Evolutionary conservation across 2,329 filamentous ascomycete species (phyloP), one percentile per base, ranked within the genome.

Genomic region (Pleoardoris graminearum): DNA sequence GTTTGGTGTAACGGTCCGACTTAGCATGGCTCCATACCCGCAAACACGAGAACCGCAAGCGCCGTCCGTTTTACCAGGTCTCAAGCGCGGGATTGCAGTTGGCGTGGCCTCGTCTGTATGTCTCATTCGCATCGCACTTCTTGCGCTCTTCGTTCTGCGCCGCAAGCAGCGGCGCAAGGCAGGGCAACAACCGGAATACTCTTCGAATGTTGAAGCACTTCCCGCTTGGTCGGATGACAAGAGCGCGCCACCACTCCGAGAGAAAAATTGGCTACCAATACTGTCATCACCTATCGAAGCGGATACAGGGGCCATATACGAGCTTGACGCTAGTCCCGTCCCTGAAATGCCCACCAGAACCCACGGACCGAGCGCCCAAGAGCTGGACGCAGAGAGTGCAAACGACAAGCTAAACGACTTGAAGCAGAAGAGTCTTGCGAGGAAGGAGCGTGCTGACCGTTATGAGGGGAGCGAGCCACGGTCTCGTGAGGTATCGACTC

Each of bases 1-100:
- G 7, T 17, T 21, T 32, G 39, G 25, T 43, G 7, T 11, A 16
- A n/a, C 11, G 7, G 4, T 29, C 12, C 25, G 22, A 19, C 16
- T 43, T 11, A 45, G 39, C 27, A 53, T 53, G 51, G 51, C 51
- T 41, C 39, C 51, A n/a, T 27, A 19, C 4, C 27, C 47, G 10
- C 27, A 41, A 46, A 32, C 33, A 19, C 16, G 42, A 17, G 29
- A 38, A n/a, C 27, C 21, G 35, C 29, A 53, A 22, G 11, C 16
- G 11, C 16, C 45, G n/a, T 37, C 48, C 8, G 53, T 55, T 3
- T 56, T 68, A n/a, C 65, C 65, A 12, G 65, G 65, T 7, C 65
- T 68, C 56, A 68, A 68, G 43, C 61, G 65, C 23, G 65, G 65
- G 17, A 67, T 68, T 21, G 65, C 62, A 16, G 66, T 68, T 25